Evolutionary conservation across 768 basidiomycete species (phyloP), one percentile per base, ranked within the genome.

Genomic region (Gloeopeniophorella convolvens): DNA sequence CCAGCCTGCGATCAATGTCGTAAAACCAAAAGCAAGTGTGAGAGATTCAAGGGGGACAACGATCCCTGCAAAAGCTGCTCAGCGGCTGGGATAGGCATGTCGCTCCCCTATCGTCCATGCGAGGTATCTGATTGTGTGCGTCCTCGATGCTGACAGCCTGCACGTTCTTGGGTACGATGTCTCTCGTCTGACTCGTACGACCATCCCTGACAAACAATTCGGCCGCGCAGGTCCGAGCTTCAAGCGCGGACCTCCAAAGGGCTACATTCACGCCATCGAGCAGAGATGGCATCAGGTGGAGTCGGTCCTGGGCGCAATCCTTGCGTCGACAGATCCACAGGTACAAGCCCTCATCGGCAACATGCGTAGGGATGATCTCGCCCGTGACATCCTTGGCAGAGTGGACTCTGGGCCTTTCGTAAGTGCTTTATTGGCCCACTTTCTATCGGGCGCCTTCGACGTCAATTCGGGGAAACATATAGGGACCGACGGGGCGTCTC

Each of bases 231-330:
- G 83, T 37, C 85, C 85, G 0, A 86, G 83, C 61, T 84, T 83
- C 64, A 86, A 85, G 62, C 82, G 89, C 8, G 90, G 89, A 9
- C 86, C 86, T 9, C 87, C 88, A 5, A 89, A 89, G 62, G 91
- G 91, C 16, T 94, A 94, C 64, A 92, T 94, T 42, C 87, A 92
- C 64, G 90, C 90, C 32, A 91, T 94, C 44, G 91, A 94, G 68
- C 85, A 88, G 51, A 69, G 90, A 60, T 86, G 91, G 81, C 91
- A 94, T 59, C 87, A 92, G 63, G 86, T 93, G 59, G 92, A 94
- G 66, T 86, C 89, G 11, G 69, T 94, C n/a, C 73, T 94, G 5
- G 91, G 89, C 30, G 82, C 85, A 11, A 73, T 94, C 44, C 72
- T 93, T 42, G 79, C 84, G 58, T 86, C 84, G 50, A 73, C 76